Evolutionary conservation across 345 rosid species (phyloP).

Genomic region (Populus pruinosa): DNA sequence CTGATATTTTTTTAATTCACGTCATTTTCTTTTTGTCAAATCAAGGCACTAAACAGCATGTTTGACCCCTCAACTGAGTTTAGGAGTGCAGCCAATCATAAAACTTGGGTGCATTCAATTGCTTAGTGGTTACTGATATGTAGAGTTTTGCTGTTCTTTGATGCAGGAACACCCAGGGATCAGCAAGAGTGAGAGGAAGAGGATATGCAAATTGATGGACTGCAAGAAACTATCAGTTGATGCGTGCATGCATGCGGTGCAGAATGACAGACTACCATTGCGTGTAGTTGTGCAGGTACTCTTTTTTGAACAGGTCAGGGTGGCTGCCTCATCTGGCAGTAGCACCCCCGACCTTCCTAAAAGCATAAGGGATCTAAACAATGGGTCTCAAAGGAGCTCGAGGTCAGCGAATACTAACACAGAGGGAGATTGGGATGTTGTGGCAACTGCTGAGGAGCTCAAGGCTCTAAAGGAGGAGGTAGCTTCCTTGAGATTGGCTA

Average conservation of each 20-base stretch:
- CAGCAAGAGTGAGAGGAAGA: slow-evolving; percentile 76
- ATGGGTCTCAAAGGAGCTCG: slow-evolving; percentile 57
- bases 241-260: slow-evolving; percentile 83
- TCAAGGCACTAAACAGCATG: background rate
- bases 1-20: background rate
- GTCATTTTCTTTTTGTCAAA: background rate
- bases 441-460: slow-evolving; percentile 71
- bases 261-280: slow-evolving; percentile 73
- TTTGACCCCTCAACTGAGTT: background rate
- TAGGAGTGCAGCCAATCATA: background rate
- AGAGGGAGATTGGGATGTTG: slow-evolving; percentile 84
- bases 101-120: background rate
- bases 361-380: slow-evolving; percentile 50
- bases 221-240: slow-evolving; percentile 81
- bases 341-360: slow-evolving; percentile 78
- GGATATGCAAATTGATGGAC: slow-evolving; percentile 83
- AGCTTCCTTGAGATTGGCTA: slow-evolving; percentile 50
- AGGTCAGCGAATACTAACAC: slow-evolving; percentile 59
- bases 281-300: slow-evolving; percentile 80
- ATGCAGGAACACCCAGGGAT: slow-evolving; percentile 71
- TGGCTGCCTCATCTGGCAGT: slow-evolving; percentile 67
- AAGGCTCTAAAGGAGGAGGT: slow-evolving; percentile 63
- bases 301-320: slow-evolving; percentile 77
- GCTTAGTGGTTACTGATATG: background rate
- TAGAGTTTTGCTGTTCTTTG: background rate